Conservation (phyloP, 345 rosid species). For the Corchorus olitorius region DNA sequence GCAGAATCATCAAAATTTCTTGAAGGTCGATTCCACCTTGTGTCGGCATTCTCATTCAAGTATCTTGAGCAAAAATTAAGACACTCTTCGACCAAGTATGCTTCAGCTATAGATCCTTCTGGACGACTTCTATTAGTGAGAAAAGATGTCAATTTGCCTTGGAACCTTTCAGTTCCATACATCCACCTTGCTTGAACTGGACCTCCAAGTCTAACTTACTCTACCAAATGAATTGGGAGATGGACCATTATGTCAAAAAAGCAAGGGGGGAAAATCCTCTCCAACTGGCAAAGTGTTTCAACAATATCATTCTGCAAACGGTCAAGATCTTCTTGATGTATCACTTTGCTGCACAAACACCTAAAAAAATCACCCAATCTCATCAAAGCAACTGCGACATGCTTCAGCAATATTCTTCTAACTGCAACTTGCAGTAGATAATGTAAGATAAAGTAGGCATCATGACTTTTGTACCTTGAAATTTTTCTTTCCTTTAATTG, state of each 20-base stretch:
- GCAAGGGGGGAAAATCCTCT: background rate
- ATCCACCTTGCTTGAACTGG: background rate
- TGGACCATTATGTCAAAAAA: conserved; percentile 4
- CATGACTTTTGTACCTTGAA: background rate
- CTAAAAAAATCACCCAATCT: background rate
- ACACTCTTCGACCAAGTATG: background rate
- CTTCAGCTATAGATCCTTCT: background rate
- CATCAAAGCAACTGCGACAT: background rate
- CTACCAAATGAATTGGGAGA: background rate
- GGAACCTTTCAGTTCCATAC: background rate
- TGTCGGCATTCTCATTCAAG: background rate
- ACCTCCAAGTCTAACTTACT: background rate
- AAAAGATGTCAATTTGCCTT: background rate
- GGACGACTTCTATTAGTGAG: background rate
- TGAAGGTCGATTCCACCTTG: background rate
- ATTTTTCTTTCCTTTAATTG: background rate
- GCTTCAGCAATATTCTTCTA: background rate
- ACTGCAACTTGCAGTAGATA: background rate
- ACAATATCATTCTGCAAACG: background rate
- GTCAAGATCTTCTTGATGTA: background rate
- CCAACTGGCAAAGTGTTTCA: background rate
- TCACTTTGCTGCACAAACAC: background rate
- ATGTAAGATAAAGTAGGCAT: background rate
- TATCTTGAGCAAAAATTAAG: background rate
- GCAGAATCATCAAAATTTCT: background rate